A percentile compares a stretch with the other conserved stretches of the same genome.
phyloP scores from a whole-genome alignment of 2,329 filamentous ascomycete genomes.

The Parastagonospora nodorum region DNA sequence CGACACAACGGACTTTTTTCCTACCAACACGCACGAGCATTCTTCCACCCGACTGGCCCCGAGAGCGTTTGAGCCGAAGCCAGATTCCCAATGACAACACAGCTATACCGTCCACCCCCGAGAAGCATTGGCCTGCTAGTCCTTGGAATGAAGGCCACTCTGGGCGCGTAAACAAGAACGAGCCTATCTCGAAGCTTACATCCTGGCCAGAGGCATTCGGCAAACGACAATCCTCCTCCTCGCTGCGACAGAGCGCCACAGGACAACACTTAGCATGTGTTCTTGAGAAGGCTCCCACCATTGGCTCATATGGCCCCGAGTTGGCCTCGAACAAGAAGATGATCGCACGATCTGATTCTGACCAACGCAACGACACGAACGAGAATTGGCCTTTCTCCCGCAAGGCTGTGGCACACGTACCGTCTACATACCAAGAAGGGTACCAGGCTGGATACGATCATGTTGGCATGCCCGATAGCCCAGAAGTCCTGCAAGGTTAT shows the following conservation, averaged over 20 bases:
- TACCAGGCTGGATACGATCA: slow-evolving; percentile 46
- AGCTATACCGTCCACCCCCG: slow-evolving; percentile 38
- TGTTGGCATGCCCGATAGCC: slow-evolving; percentile 36
- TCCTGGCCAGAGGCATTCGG: slow-evolving; percentile 41
- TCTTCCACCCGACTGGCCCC: slow-evolving; percentile 44
- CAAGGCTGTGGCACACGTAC: slow-evolving; percentile 26
- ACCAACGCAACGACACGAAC: slow-evolving; percentile 23
- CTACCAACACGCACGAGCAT: slow-evolving; percentile 48
- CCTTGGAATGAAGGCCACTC: slow-evolving; percentile 42
- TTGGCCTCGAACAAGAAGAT: slow-evolving; percentile 18
- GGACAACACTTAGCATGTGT: slow-evolving; percentile 5
- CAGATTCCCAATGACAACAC: slow-evolving; percentile 20
- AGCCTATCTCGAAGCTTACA: slow-evolving; percentile 30
- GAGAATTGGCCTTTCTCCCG: slow-evolving; percentile 28
- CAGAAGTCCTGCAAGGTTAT: slow-evolving; percentile 42
- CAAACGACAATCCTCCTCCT: slow-evolving; percentile 24
- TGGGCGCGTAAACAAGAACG: slow-evolving; percentile 23
- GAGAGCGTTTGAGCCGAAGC: slow-evolving; percentile 13
- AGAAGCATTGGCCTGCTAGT: slow-evolving; percentile 42
- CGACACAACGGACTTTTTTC: slow-evolving; percentile 50
- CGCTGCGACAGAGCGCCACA: slow-evolving; percentile 16
- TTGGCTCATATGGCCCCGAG: slow-evolving; percentile 5
- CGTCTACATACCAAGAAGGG: slow-evolving; percentile 45
- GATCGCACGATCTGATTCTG: slow-evolving; percentile 13
- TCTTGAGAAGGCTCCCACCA: slow-evolving; percentile 11